Percentiles rank a stretch among this genome's conserved stretches.
Evolutionary conservation across 257 asterid genomes (phyloP).

Genomic region (Nicotiana attenuata): DNA sequence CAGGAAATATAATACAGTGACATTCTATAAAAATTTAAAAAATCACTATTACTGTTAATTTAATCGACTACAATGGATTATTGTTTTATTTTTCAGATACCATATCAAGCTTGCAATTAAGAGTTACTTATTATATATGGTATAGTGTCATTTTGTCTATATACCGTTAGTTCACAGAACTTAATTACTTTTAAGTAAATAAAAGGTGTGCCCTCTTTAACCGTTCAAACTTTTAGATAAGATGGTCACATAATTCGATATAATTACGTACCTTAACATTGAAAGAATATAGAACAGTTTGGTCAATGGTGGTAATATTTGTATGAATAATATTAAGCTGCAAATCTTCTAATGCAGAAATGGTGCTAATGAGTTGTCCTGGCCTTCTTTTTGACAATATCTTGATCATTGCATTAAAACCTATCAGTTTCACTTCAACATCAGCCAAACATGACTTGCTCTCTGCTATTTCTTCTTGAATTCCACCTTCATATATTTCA

Average conservation of each 20-base stretch:
- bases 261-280: constrained; percentile 64
- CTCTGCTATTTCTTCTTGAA: constrained; percentile 66
- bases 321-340: constrained; percentile 79
- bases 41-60: neutral
- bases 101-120: neutral
- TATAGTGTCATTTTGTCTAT: neutral
- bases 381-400: constrained; percentile 68
- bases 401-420: constrained; percentile 69
- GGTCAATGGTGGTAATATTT: constrained; percentile 86
- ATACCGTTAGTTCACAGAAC: neutral
- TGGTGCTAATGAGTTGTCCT: constrained; percentile 65
- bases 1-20: neutral
- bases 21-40: neutral
- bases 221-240: neutral
- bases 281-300: constrained; percentile 87
- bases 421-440: constrained; percentile 77
- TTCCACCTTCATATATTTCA: constrained; percentile 36
- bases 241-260: neutral
- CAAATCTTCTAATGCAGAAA: constrained; percentile 92
- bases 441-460: constrained; percentile 82
- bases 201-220: neutral
- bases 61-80: neutral
- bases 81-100: neutral
- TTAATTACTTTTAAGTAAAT: neutral
- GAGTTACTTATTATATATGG: no score